These are phyloP conservation scores for Isabelozyma pseudorhagii DNA, from an alignment of 805 yeast species.

Conservation along the genomic window DNA sequence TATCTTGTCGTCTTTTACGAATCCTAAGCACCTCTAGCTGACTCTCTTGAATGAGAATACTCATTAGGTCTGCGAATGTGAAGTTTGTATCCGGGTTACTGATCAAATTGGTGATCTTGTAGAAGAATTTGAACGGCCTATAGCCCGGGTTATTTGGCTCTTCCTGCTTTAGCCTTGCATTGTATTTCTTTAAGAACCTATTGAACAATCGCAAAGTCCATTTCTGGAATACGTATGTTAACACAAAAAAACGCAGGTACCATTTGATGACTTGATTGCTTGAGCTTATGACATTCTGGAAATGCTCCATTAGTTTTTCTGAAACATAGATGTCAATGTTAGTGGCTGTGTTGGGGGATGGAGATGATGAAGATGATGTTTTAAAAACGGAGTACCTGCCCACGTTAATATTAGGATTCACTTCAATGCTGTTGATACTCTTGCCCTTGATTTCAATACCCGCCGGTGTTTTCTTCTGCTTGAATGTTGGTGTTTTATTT, in stretches of 20 bases:
- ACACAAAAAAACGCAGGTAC: slow-evolving; percentile 20
- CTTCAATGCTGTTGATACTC: slow-evolving; percentile 11
- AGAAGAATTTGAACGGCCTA: slow-evolving; percentile 13
- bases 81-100: slow-evolving; percentile 15
- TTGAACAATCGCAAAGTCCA: slow-evolving; percentile 38
- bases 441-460: not conserved
- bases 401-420: not conserved
- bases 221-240: slow-evolving; percentile 25
- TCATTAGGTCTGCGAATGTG: slow-evolving; percentile 17
- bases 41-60: slow-evolving; percentile 26
- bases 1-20: slow-evolving; percentile 7
- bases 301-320: slow-evolving; percentile 20
- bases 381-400: slow-evolving; percentile 8
- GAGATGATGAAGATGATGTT: slow-evolving; percentile 1
- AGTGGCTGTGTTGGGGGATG: not conserved
- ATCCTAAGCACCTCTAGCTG: slow-evolving; percentile 14
- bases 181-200: slow-evolving; percentile 27
- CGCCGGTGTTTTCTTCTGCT: too few relatives aligned
- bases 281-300: slow-evolving; percentile 13
- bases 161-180: slow-evolving; percentile 10
- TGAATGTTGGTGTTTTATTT: too few relatives aligned
- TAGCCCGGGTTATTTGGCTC: slow-evolving; percentile 2
- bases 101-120: slow-evolving; percentile 20
- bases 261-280: slow-evolving; percentile 20
- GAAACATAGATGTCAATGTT: slow-evolving; percentile 17